Evolutionary conservation across 2,329 filamentous ascomycete species (phyloP).

Genomic region (Colletotrichum navitas): DNA sequence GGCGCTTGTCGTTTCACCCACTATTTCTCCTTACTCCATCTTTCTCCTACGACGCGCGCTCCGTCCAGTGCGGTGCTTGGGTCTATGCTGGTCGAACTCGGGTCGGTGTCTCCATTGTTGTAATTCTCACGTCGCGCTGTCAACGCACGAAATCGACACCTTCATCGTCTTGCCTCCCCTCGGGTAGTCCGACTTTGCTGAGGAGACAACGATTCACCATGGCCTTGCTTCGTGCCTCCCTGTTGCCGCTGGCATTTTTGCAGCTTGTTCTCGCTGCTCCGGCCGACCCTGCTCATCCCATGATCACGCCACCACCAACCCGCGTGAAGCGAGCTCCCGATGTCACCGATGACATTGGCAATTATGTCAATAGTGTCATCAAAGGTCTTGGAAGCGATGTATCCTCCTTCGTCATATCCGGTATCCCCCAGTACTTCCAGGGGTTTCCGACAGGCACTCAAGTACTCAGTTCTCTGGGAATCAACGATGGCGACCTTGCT

Average conservation of each 20-base stretch:
- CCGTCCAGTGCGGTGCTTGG: background rate
- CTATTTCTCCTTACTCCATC: background rate
- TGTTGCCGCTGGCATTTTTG: constrained; percentile 36
- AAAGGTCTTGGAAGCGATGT: constrained; percentile 66
- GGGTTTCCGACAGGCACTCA: constrained; percentile 72
- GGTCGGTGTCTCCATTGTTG: constrained; percentile 7
- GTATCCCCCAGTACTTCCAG: constrained; percentile 76
- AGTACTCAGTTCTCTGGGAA: constrained; percentile 72
- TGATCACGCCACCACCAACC: constrained; percentile 46
- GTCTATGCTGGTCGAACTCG: background rate
- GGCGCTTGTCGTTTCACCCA: background rate
- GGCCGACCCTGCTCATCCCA: constrained; percentile 41
- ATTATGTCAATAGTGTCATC: constrained; percentile 64
- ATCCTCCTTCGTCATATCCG: constrained; percentile 71
- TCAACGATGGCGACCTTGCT: constrained; percentile 69
- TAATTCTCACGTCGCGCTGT: background rate
- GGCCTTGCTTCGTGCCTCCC: constrained; percentile 22
- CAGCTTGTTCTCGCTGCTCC: constrained; percentile 42
- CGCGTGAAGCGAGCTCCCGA: constrained; percentile 42
- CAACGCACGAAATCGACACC: background rate
- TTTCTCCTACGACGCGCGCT: background rate
- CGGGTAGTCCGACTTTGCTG: background rate
- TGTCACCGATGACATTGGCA: constrained; percentile 58
- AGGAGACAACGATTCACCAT: constrained; percentile 2
- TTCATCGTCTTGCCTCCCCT: background rate